A percentile compares a stretch with the other conserved stretches of the same genome.
Evolutionary conservation across 768 basidiomycete species (phyloP).

Genomic region (Mycena filopes): DNA sequence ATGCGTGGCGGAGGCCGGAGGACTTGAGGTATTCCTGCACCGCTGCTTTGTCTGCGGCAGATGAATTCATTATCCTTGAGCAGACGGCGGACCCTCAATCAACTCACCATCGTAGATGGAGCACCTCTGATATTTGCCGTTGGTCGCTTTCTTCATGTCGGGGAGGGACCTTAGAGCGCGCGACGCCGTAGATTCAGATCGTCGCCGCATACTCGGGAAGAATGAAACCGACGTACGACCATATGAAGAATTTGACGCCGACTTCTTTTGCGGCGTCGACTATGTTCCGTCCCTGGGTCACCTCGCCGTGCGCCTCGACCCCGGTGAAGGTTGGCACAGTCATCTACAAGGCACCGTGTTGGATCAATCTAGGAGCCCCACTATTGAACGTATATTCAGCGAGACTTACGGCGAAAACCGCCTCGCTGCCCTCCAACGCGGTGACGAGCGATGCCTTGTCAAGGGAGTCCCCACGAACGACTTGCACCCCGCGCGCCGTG

Average conservation of each 20-base stretch:
- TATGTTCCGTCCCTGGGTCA: background rate
- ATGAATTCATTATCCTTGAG: too few relatives aligned
- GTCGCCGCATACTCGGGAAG: too few relatives aligned
- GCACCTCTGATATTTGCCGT: background rate
- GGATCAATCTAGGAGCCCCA: too few relatives aligned
- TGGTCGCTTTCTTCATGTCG: too few relatives aligned
- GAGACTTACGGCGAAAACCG: background rate
- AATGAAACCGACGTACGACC: background rate
- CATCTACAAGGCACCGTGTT: too few relatives aligned
- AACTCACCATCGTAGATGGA: conserved; percentile 8
- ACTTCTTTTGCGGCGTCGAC: too few relatives aligned
- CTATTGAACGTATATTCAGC: too few relatives aligned
- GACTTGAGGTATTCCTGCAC: conserved; percentile 1
- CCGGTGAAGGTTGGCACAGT: background rate
- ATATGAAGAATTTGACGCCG: too few relatives aligned
- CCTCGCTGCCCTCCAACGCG: conserved; percentile 2
- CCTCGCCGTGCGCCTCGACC: background rate
- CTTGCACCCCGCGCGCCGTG: background rate
- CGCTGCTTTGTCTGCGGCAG: conserved; percentile 10
- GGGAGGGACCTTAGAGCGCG: too few relatives aligned
- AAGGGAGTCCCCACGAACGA: background rate
- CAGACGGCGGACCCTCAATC: too few relatives aligned
- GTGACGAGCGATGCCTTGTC: background rate
- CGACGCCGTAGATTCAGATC: too few relatives aligned
- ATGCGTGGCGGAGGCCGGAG: conserved; percentile 5